Conservation (phyloP, 805 yeast species). For the Teunomyces atbi region DNA sequence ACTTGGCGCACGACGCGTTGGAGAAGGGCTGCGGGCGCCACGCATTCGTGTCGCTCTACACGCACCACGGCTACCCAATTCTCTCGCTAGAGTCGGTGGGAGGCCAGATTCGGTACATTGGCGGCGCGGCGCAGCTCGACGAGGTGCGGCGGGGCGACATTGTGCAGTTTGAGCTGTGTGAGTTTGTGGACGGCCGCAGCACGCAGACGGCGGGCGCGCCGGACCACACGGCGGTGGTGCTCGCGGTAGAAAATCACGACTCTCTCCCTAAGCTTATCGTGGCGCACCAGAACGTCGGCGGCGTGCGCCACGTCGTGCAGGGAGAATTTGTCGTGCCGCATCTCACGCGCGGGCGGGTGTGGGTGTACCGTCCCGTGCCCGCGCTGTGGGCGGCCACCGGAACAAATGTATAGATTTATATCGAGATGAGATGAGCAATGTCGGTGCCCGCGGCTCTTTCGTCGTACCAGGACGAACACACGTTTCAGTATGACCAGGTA, state of each 20-base stretch:
- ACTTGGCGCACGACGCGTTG: slow-evolving; percentile 51
- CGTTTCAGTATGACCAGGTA: slow-evolving; percentile 49
- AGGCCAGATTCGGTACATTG: slow-evolving; percentile 24
- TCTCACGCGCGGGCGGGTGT: slow-evolving; percentile 42
- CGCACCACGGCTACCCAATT: slow-evolving; percentile 47
- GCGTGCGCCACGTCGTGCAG: slow-evolving; percentile 36
- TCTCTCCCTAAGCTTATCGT: slow-evolving; percentile 24
- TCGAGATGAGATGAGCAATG: slow-evolving; percentile 4
- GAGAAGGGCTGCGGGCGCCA: slow-evolving; percentile 55
- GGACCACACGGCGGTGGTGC: slow-evolving; percentile 48
- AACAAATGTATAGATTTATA: neutral
- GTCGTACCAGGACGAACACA: slow-evolving; percentile 63
- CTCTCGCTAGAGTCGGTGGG: slow-evolving; percentile 17
- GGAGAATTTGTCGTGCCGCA: slow-evolving; percentile 39
- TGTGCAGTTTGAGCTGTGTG: slow-evolving; percentile 45
- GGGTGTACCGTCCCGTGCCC: slow-evolving; percentile 49
- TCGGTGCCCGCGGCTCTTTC: slow-evolving; percentile 48
- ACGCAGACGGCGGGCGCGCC: slow-evolving; percentile 47
- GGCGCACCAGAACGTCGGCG: slow-evolving; percentile 51
- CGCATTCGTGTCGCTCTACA: slow-evolving; percentile 51
- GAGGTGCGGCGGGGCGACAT: slow-evolving; percentile 55
- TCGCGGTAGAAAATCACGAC: slow-evolving; percentile 17
- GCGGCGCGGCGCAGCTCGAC: slow-evolving; percentile 26
- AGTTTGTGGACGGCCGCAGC: slow-evolving; percentile 35
- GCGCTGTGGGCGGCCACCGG: slow-evolving; percentile 41